phyloP scores from a whole-genome alignment of 179 eudicot species.

The Drosera spatulata region DNA sequence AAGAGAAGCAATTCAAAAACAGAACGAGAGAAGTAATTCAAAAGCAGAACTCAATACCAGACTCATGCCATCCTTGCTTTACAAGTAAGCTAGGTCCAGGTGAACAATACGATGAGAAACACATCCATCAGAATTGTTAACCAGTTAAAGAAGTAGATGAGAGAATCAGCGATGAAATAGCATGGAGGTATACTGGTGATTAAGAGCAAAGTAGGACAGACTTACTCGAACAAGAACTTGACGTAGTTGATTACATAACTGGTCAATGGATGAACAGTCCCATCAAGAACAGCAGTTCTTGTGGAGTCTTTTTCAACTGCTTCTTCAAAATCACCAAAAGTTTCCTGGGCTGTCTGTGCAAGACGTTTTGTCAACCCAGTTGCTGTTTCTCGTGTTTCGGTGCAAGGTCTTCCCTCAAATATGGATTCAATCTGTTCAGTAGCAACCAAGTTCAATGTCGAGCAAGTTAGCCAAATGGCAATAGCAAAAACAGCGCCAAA shows the following conservation, averaged over 20 bases:
- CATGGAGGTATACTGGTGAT: neutral
- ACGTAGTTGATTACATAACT: conserved; percentile 98
- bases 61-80: too few relatives aligned
- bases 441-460: too few relatives aligned
- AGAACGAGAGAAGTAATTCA: too few relatives aligned
- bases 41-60: too few relatives aligned
- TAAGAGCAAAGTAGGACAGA: neutral
- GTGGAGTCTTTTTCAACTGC: conserved; percentile 96
- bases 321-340: conserved; percentile 96
- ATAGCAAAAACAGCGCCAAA: too few relatives aligned
- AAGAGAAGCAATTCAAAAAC: too few relatives aligned
- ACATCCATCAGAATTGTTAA: too few relatives aligned
- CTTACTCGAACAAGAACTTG: conserved; percentile 94
- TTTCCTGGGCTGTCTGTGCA: conserved; percentile 90
- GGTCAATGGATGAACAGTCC: conserved; percentile 95
- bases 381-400: conserved; percentile 78
- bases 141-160: neutral
- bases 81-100: too few relatives aligned
- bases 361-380: conserved; percentile 84
- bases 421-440: conserved; percentile 54
- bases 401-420: conserved; percentile 78
- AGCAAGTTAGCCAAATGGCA: too few relatives aligned
- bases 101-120: too few relatives aligned
- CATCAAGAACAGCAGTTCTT: conserved; percentile 82
- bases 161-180: neutral